A percentile compares a stretch with the other conserved stretches of the same genome.
These are phyloP conservation scores for Pontederia paniculata DNA, from an alignment of 176 grass and related monocot genomes.

Conservation along the genomic window DNA sequence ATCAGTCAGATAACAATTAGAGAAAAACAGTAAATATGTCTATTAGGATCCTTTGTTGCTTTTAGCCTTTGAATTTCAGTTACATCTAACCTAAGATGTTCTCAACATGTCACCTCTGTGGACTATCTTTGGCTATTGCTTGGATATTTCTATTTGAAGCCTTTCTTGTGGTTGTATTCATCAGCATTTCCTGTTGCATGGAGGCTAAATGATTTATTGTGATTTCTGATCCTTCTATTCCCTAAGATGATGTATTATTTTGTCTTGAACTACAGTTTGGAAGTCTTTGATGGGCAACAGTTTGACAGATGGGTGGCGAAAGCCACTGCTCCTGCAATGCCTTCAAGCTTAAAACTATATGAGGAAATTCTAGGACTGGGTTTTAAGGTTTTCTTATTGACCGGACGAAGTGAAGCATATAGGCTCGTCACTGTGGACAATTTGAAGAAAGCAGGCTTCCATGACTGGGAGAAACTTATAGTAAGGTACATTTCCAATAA, in stretches of 20 bases:
- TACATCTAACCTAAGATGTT: too few species aligned
- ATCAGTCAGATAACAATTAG: too few species aligned
- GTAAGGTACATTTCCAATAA: constrained; percentile 34
- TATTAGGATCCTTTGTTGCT: too few species aligned
- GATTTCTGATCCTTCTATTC: not conserved
- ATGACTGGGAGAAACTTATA: constrained; percentile 64
- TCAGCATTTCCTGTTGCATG: too few species aligned
- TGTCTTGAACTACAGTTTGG: not conserved
- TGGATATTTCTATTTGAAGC: too few species aligned
- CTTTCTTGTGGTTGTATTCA: too few species aligned
- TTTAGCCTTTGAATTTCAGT: too few species aligned
- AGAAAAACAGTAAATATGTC: too few species aligned
- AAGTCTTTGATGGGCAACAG: constrained; percentile 51
- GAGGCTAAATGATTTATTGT: not conserved
- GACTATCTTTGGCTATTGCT: too few species aligned
- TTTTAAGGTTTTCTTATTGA: constrained; percentile 64
- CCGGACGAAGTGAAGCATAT: constrained; percentile 55
- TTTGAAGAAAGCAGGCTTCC: constrained; percentile 54
- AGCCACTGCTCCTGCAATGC: constrained; percentile 51
- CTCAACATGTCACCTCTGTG: too few species aligned
- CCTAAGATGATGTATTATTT: not conserved
- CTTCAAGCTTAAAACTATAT: constrained; percentile 71
- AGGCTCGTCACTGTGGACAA: constrained; percentile 51
- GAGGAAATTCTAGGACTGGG: constrained; percentile 57
- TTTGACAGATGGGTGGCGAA: constrained; percentile 57